Base-by-base conservation (phyloP, 148 eudicot species). In the Vaccinium myrtillus region DNA sequence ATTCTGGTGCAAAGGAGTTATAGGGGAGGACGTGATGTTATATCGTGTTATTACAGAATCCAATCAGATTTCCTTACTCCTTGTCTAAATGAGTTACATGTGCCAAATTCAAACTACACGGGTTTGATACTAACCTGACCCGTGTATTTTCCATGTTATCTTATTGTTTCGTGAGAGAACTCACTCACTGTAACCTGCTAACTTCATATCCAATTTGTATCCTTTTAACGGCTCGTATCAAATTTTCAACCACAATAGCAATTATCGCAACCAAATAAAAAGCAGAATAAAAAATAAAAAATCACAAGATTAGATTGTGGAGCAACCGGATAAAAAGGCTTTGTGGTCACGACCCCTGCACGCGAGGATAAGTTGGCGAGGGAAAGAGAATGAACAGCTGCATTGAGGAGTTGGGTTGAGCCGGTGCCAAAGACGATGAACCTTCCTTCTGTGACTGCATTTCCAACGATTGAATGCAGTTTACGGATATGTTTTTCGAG, bases 331-430 rank as follows among this genome's bases (percentile, higher is more conserved):
- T 88, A 91, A 63, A 21, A 91, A 23, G 93, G 93, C 78, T 36
- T 1, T 13, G 91, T 78, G 2, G 87, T 87, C 2, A 88, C 87
- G 6, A 91, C 90, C 8, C 43, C 49, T 0, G 89, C 83, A 2
- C 91, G 81, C 0, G 30, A 27, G 18, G 88, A 78, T 18, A 87
- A 80, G 18, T 7, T 27, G 25, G 75, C 23, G n/a, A 81, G 7
- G 59, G 93, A 86, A 19, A 90, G 89, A 49, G 90, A 83, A 70
- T 88, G 85, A 19, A 91, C 92, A 23, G 93, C 93, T 43, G 90
- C 92, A 78, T 86, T 88, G 19, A 90, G 48, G 32, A 91, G 91
- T 54, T 87, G 89, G 25, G 92, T 84, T 13, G 92, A 90, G 30
- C 93, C 93, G 0, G 85, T 63, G 4, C 93, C 93, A 74, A 90